phyloP scores from a whole-genome alignment of 2,329 filamentous ascomycete genomes.

The Penicillium sclerotigenum region DNA sequence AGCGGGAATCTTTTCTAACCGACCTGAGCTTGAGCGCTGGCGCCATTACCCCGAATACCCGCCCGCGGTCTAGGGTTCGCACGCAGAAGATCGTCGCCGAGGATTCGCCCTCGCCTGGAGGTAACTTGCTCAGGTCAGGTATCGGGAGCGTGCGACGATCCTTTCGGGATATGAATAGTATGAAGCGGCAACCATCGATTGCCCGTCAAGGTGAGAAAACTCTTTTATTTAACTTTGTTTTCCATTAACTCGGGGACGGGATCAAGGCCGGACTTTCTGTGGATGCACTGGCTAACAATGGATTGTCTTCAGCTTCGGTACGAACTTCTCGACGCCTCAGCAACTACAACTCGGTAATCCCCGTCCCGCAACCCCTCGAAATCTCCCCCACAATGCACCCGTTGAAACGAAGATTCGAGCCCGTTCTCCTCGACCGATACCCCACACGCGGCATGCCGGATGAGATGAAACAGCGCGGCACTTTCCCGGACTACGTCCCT shows the following conservation, averaged over 20 bases:
- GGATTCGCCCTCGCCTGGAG: constrained; percentile 52
- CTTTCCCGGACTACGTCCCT: constrained; percentile 94
- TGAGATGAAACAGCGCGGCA: constrained; percentile 73
- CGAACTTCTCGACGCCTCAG: constrained; percentile 85
- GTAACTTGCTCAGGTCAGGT: constrained; percentile 51
- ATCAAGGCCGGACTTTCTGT: not conserved
- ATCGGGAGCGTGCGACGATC: constrained; percentile 88
- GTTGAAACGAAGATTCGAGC: constrained; percentile 88
- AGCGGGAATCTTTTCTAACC: constrained; percentile 88
- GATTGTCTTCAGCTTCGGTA: constrained; percentile 54
- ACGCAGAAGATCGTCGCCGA: constrained; percentile 78
- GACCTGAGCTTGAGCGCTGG: constrained; percentile 87
- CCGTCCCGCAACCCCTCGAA: constrained; percentile 84
- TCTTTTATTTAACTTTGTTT: not conserved
- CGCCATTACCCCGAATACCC: constrained; percentile 63
- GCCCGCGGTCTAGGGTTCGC: constrained; percentile 72
- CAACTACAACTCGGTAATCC: constrained; percentile 98
- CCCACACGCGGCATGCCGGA: constrained; percentile 79
- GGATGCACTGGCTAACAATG: not conserved
- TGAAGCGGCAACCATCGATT: constrained; percentile 77
- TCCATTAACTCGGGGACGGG: not conserved
- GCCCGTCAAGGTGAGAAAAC: constrained; percentile 65
- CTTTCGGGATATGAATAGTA: constrained; percentile 90
- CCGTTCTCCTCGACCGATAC: constrained; percentile 91
- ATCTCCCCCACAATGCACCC: constrained; percentile 92